Evolutionary conservation across 2,329 filamentous ascomycete genomes (phyloP), one percentile per base, ranked within the genome.

Genomic region (Aspergillus aculeatus): DNA sequence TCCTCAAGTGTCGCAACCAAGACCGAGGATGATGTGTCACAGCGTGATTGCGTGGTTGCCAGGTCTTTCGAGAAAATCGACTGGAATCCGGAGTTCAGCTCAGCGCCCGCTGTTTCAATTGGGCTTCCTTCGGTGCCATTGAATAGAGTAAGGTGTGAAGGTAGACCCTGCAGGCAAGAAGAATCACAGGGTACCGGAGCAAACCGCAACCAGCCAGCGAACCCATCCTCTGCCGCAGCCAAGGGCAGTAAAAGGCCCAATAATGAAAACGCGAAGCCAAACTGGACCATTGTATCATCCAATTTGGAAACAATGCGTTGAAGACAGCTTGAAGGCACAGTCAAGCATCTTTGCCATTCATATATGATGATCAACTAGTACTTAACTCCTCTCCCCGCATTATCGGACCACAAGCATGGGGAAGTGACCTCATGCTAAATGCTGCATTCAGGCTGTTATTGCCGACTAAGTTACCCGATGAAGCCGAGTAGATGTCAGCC

Each of bases 131-230:
- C 69, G 7, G 82, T 84, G 14, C 71, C 76, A 67, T 87, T 88
- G 62, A 87, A 77, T 3, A 79, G 75, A 38, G 85, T 71, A 56
- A 89, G 81, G 11, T 65, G 74, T 1, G 74, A 76, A 4, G 86
- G 85, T 4, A 84, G 66, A 2, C 62, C 64, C 41, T 74, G 74
- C 44, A 73, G 72, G 51, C 78, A 75, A 53, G 66, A 69, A 11
- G 71, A 67, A 26, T 76, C 72, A 55, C 74, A 62, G 5, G 80
- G 74, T 14, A 87, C 68, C 9, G 81, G 78, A 32, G 86, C 86
- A 69, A 89, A 89, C 52, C 87, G 82, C 57, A 89, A 73, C 87
- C 87, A 90, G 51, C 78, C 87, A 58, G 82, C 76, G 24, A 86
- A 73, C 11, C 87, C 87, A 67, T 84, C 82, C 66, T 90, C 87